Percentiles rank a stretch among this genome's conserved stretches.
These are phyloP conservation scores for Cyclotella baltica DNA, from an alignment of 108 stramenopile genomes.

Conservation along the genomic window DNA sequence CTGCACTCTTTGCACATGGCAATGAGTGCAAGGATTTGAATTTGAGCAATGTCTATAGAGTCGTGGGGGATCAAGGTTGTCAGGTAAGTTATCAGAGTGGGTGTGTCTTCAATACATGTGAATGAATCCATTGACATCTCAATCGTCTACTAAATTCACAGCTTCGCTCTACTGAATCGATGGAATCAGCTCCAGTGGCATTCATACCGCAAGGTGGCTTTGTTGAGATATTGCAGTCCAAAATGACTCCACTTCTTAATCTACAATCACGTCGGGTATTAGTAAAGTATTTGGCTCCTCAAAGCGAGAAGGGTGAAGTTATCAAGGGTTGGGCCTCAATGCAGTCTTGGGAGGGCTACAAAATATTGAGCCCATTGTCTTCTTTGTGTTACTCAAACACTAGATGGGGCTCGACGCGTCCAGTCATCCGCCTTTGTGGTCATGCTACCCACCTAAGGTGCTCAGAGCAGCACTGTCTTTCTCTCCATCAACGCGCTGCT, in stretches of 20 bases:
- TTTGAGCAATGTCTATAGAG: conserved; percentile 68
- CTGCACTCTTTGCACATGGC: conserved; percentile 31
- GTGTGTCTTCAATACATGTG: conserved; percentile 1
- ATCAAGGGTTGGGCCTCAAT: conserved; percentile 87
- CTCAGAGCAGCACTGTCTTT: conserved; percentile 91
- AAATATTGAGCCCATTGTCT: conserved; percentile 82
- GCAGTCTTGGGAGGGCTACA: conserved; percentile 86
- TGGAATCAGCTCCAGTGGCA: conserved; percentile 82
- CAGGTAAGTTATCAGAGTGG: conserved; percentile 55
- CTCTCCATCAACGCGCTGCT: conserved; percentile 84
- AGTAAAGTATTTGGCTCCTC: conserved; percentile 62
- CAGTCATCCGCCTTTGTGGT: conserved; percentile 90
- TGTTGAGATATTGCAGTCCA: conserved; percentile 72
- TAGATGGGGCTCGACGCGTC: conserved; percentile 87
- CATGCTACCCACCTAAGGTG: conserved; percentile 97
- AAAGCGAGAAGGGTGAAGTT: conserved; percentile 31
- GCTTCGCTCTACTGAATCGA: conserved; percentile 84
- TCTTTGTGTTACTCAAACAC: conserved; percentile 81
- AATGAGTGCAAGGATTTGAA: conserved; percentile 21
- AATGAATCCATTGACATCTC: conserved; percentile 39
- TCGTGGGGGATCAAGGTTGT: conserved; percentile 90
- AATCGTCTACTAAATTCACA: conserved; percentile 20
- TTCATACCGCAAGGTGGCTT: conserved; percentile 83
- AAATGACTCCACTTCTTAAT: conserved; percentile 74
- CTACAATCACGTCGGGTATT: conserved; percentile 83